Evolutionary conservation across 2,329 filamentous ascomycete genomes (phyloP), one percentile per base, ranked within the genome.

Genomic region (Akanthomyces muscarius): DNA sequence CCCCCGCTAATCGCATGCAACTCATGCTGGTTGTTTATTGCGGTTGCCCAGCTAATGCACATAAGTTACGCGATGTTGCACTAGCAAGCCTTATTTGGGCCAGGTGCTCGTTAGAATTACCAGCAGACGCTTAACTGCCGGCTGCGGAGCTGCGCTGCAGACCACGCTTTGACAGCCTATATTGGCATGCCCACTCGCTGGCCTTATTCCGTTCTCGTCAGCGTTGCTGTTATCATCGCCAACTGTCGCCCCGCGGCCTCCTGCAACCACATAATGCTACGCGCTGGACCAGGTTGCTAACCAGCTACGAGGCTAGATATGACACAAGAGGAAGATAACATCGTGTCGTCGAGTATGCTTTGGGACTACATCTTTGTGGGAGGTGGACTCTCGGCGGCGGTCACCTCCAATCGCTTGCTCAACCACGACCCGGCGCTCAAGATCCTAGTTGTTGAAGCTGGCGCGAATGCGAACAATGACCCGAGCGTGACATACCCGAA

Each of bases 351-450:
- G 16, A 18, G 36, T 25, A 60, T 63, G 62, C 63, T 63, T 44
- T 70, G 68, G 68, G 75, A 78, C 53, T 74, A 72, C 62, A 75
- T 79, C 5, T 68, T 79, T 23, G 70, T 77, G 4, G 76, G 75
- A 5, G 75, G 73, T 6, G 76, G 75, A 21, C 69, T 76, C 1
- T 69, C 71, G 1, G 75, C 75, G 21, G 72, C 72, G 10, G 74
- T 77, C 25, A 62, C 76, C 6, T 73, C 75, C 1, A 74, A 71
- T 53, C 68, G 76, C 6, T 69, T 78, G 2, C 63, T 68, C 7
- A 58, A 67, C 14, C 52, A 61, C 0, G 64, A 73, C n/a, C 61
- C 67, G 2, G n/a, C 65, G 4, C 67, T 68, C 59, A 73, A 72
- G 11, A 75, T 78, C 21, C 68, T 77, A 30, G 67, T 78, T 6